These are phyloP conservation scores for Agaricus blazei DNA, from an alignment of 768 basidiomycete genomes.

Conservation along the genomic window DNA sequence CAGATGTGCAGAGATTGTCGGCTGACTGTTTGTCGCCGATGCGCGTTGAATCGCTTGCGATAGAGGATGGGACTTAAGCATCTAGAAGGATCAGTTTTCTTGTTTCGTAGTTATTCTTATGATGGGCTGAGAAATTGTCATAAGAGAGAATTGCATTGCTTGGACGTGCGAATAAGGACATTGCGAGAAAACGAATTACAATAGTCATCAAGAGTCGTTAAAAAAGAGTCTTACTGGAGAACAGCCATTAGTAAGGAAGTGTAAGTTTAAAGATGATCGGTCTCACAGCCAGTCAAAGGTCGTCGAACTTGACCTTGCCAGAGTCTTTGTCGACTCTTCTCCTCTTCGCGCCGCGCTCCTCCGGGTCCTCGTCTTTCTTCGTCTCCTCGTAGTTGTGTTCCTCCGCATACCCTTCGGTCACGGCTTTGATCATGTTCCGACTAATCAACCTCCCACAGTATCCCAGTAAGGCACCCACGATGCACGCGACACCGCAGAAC, in stretches of 20 bases:
- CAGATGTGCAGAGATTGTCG: conserved; percentile 15
- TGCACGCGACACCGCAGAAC: conserved; percentile 50
- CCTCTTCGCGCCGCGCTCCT: conserved; percentile 7
- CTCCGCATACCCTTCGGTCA: background rate
- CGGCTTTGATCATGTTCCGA: background rate
- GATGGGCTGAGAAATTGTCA: no score
- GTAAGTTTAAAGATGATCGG: background rate
- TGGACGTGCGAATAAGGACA: background rate
- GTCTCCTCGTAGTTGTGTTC: background rate
- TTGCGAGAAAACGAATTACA: background rate
- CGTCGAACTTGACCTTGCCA: conserved; percentile 7
- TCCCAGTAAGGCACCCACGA: conserved; percentile 44
- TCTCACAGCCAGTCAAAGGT: background rate
- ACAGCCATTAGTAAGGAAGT: background rate
- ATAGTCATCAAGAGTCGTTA: background rate
- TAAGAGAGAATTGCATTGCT: background rate
- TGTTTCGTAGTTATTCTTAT: background rate
- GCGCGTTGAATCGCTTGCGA: conserved; percentile 12
- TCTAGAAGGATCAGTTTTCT: background rate
- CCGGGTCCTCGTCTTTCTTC: background rate
- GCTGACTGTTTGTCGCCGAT: conserved; percentile 12
- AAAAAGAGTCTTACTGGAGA: background rate
- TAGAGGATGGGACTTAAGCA: no score
- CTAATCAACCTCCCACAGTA: conserved; percentile 24
- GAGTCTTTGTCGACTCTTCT: conserved; percentile 1